Base-by-base conservation (phyloP, 2,329 filamentous ascomycete genomes). In the Colletotrichum kahawae region DNA sequence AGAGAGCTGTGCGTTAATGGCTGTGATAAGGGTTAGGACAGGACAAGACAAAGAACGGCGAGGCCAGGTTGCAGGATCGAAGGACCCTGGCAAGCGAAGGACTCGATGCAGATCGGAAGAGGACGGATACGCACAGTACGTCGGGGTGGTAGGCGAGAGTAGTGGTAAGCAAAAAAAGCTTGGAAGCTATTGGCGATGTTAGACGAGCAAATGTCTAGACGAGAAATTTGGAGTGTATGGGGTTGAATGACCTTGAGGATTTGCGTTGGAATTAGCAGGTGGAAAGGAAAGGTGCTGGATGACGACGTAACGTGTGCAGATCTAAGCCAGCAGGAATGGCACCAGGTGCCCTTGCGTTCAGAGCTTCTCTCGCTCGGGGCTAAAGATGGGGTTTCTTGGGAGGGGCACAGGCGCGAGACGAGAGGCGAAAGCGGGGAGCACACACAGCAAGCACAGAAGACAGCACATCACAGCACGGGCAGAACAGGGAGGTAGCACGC, bases 251-350 rank as follows among this genome's bases (percentile, higher is more conserved):
- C 65, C 74, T 74, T 66, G 62, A 56, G 38, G 74, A 43, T 51
- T 51, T 76, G 66, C 36, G 65, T 66, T 74, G 76, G 74, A 77
- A 77, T 77, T 75, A 69, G 75, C 76, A 75, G 75, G 67, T 75
- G 76, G 67, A 76, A 72, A 62, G 43, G 67, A 51, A 69, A 75
- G 31, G 54, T 54, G 54, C 64, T 51, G 75, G 75, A 77, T 77
- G 75, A 77, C 76, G 75, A 77, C 76, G 71, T 74, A 76, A 76
- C 70, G 75, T 77, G 75, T 77, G 70, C 69, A 77, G 67, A 76
- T 77, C 73, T 74, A 60, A 59, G 64, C 73, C 69, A 75, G 57
- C 65, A 70, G 73, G 73, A 75, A 75, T 75, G 73, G 70, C 64
- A 51, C 63, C 34, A 59, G 54, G 75, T 63, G 75, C 71, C 66